Base-by-base conservation (phyloP, 371 early-diverging fungal genomes). In the Mortierella sp. region DNA sequence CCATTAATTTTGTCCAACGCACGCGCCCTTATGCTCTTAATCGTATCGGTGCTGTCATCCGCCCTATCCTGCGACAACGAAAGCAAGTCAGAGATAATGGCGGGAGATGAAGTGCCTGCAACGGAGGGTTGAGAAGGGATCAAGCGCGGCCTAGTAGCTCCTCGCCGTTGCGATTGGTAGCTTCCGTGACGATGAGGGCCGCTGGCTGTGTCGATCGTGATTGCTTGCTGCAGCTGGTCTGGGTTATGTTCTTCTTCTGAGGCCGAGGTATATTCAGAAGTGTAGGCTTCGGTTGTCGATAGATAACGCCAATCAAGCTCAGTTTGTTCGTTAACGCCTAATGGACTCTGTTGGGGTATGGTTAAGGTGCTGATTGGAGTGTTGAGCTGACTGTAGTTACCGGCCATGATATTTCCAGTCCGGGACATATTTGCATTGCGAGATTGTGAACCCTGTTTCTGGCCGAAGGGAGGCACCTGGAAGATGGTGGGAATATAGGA, bases 221-320 rank as follows among this genome's bases (percentile, higher is more conserved):
- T 49, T 2, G 50, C 27, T 17, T 19, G 39, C 32, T 34, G 27
- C 17, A 24, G 55, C 11, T 46, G 53, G 12, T 60, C 55, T 4
- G 54, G 58, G 5, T 49, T 63, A 3, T 53, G 60, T 8, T 64
- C 70, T 17, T 54, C 61, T 12, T 49, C 64, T 34, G 61, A 56
- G 27, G 60, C 49, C 0, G 67, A 58, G 3, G 60, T 56, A 43
- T 50, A 61, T 34, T 63, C 76, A 1, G 69, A 69, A 58, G 47
- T 68, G 21, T 64, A 60, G 12, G 67, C 30, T 12, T 73, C 68
- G 14, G 67, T 47, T n/a, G 68, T 21, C 21, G 76, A 69, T 21
- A 69, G 60, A 32, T 76, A 76, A 14, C 70, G 70, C 76, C 76
- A 69, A 43, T 76, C 62, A 11, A 76, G 61, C 12, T 69, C 76